Conservation (phyloP, 2,329 filamentous ascomycete genomes). For the Penicillium sp. region DNA sequence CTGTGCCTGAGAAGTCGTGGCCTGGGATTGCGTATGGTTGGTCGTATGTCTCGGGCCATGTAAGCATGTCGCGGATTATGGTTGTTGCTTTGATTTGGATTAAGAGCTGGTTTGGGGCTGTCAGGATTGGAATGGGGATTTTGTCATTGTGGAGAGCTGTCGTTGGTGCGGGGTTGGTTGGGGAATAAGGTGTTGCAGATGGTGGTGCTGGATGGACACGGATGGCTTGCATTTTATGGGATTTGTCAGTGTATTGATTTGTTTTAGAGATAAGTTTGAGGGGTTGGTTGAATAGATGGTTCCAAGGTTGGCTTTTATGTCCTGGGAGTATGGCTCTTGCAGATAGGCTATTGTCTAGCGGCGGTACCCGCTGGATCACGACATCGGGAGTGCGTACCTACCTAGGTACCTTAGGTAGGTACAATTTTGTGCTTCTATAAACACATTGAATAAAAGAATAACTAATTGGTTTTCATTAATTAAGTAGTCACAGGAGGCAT, state of each 20-base stretch:
- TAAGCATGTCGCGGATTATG: constrained; percentile 25
- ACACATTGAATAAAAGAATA: not conserved
- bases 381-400: too few relatives aligned
- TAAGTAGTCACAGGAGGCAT: not conserved
- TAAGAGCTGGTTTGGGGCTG: constrained; percentile 18
- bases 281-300: not conserved
- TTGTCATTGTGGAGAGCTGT: constrained; percentile 21
- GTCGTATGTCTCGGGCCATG: constrained; percentile 31
- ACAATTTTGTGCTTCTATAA: not conserved
- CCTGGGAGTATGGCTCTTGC: not conserved
- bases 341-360: not conserved
- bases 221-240: constrained; percentile 23
- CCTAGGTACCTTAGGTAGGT: too few relatives aligned
- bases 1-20: constrained; percentile 25
- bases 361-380: not conserved
- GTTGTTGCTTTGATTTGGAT: constrained; percentile 25
- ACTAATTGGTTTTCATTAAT: not conserved
- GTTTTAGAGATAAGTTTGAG: not conserved
- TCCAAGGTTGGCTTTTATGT: not conserved
- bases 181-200: constrained; percentile 15
- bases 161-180: constrained; percentile 29
- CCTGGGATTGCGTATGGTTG: constrained; percentile 20
- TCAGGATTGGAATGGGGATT: constrained; percentile 21
- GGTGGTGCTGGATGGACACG: constrained; percentile 21
- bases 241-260: not conserved